Conservation (phyloP, 2,329 filamentous ascomycete species). For the Penicillium frequentans region DNA sequence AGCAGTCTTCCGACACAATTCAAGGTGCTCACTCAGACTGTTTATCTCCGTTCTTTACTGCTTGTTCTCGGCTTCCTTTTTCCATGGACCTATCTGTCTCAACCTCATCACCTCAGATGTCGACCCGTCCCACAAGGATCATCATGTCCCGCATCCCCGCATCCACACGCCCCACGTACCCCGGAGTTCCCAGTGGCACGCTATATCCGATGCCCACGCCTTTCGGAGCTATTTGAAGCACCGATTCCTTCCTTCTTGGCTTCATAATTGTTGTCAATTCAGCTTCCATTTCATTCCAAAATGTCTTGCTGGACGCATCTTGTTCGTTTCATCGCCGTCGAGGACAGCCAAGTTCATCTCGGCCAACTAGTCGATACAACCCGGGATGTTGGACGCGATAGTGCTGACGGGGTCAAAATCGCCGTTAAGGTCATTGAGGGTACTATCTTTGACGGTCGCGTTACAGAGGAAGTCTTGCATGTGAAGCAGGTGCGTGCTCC, state of each 20-base stretch:
- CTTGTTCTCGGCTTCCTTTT: too few species aligned
- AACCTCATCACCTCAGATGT: too few species aligned
- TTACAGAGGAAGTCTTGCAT: conserved; percentile 26
- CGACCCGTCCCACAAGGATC: too few species aligned
- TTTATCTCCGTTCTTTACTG: too few species aligned
- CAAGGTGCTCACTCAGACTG: too few species aligned
- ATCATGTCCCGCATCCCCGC: too few species aligned
- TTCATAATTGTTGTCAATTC: neutral
- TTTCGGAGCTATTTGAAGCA: neutral
- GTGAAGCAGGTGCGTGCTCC: conserved; percentile 13
- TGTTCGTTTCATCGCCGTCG: conserved; percentile 31
- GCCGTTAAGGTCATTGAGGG: conserved; percentile 27
- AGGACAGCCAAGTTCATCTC: conserved; percentile 30
- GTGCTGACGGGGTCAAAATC: conserved; percentile 19
- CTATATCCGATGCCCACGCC: neutral
- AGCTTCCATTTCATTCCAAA: neutral
- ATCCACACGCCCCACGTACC: too few species aligned
- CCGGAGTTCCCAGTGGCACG: too few species aligned
- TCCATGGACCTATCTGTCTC: too few species aligned
- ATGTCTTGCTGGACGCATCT: conserved; percentile 28
- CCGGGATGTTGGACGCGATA: conserved; percentile 28
- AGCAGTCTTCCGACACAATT: too few species aligned
- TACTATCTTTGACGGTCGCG: conserved; percentile 28
- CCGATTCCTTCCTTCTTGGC: neutral
- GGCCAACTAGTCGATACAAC: conserved; percentile 30